Evolutionary conservation across 495 filamentous ascomycete species (phyloP).

Genomic region (Hypoxylon subgilvum): DNA sequence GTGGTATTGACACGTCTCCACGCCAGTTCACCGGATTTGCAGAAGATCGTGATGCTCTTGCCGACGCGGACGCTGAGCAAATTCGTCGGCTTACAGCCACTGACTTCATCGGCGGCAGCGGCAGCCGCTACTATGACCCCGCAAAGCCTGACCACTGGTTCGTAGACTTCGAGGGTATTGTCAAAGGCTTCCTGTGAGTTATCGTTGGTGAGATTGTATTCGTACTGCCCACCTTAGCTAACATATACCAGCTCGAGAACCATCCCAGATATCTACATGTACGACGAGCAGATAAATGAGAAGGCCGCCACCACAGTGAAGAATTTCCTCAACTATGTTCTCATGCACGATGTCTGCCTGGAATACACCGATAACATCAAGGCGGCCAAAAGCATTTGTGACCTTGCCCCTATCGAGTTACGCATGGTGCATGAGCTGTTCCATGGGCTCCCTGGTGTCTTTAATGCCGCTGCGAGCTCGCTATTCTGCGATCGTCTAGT

Average conservation of each 20-base stretch:
- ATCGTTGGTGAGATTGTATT: slow-evolving; percentile 9
- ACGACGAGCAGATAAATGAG: slow-evolving; percentile 34
- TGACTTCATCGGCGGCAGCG: slow-evolving; percentile 57
- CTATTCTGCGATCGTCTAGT: slow-evolving; percentile 37
- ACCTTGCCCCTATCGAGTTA: slow-evolving; percentile 70
- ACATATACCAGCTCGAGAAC: slow-evolving; percentile 49
- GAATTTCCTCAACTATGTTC: slow-evolving; percentile 89
- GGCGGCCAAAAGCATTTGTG: slow-evolving; percentile 70
- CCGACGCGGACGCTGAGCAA: slow-evolving; percentile 61
- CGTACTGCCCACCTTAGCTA: slow-evolving; percentile 17
- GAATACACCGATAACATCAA: slow-evolving; percentile 74
- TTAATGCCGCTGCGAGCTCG: slow-evolving; percentile 63
- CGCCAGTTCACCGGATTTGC: slow-evolving; percentile 73
- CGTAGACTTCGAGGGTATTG: slow-evolving; percentile 81
- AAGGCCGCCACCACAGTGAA: slow-evolving; percentile 60
- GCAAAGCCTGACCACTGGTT: slow-evolving; percentile 61
- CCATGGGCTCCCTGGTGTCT: slow-evolving; percentile 67
- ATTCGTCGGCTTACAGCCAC: slow-evolving; percentile 67
- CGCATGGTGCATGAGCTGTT: slow-evolving; percentile 59
- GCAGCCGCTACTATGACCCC: slow-evolving; percentile 53
- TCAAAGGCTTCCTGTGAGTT: slow-evolving; percentile 76
- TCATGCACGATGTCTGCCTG: slow-evolving; percentile 82
- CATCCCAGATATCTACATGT: slow-evolving; percentile 33
- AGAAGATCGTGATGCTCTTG: slow-evolving; percentile 57
- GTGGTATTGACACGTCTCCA: slow-evolving; percentile 73